Conservation (phyloP, 768 basidiomycete species). For the Tricholoma sp. region DNA sequence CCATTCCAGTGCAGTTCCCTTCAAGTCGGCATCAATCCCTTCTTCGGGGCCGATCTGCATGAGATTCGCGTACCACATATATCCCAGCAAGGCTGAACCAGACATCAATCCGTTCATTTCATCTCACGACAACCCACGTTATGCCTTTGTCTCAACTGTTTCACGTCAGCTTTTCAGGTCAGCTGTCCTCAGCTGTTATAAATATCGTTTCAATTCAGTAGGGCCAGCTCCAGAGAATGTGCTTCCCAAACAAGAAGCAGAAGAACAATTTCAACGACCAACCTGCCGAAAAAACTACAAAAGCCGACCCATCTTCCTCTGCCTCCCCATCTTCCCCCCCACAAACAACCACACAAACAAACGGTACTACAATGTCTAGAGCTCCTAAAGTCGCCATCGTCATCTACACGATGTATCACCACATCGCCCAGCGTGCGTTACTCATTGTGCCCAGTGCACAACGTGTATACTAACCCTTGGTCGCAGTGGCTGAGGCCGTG, state of each 20-base stretch:
- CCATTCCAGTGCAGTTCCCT: too few relatives aligned
- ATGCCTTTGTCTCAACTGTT: not conserved
- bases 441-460: not conserved
- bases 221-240: slow-evolving; percentile 19
- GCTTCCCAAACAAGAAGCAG: slow-evolving; percentile 29
- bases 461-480: not conserved
- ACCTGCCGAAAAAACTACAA: slow-evolving; percentile 22
- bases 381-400: slow-evolving; percentile 61
- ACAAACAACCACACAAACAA: slow-evolving; percentile 12
- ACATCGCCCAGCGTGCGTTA: slow-evolving; percentile 58
- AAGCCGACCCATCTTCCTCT: slow-evolving; percentile 15
- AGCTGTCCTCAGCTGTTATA: not conserved
- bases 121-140: slow-evolving; percentile 18
- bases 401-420: slow-evolving; percentile 72
- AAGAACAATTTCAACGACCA: slow-evolving; percentile 26
- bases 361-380: slow-evolving; percentile 27
- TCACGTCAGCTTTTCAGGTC: not conserved
- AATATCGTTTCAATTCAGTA: not conserved
- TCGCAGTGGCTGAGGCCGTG: slow-evolving; percentile 55
- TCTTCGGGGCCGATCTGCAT: too few relatives aligned
- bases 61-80: too few relatives aligned
- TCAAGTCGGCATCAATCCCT: too few relatives aligned
- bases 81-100: too few relatives aligned
- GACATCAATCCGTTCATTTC: slow-evolving; percentile 6
- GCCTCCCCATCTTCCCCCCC: slow-evolving; percentile 13